These are phyloP conservation scores for Lactarius deliciosus DNA, from an alignment of 768 basidiomycete species.

Conservation along the genomic window DNA sequence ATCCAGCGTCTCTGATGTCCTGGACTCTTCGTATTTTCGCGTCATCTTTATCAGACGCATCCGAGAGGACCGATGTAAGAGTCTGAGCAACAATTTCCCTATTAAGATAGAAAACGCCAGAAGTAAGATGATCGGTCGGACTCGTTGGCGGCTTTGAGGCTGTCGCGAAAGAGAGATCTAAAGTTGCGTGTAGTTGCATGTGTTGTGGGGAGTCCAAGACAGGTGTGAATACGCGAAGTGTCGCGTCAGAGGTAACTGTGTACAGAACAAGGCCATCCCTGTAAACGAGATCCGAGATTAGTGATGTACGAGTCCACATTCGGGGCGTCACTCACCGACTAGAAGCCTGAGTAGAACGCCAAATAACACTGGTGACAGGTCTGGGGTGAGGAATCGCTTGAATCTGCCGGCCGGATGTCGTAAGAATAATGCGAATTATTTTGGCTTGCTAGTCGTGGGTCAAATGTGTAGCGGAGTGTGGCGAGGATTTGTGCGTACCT, in stretches of 20 bases:
- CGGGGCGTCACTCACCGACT: slow-evolving; percentile 52
- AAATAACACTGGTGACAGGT: slow-evolving; percentile 64
- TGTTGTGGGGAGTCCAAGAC: slow-evolving; percentile 83
- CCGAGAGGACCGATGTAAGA: slow-evolving; percentile 44
- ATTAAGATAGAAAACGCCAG: slow-evolving; percentile 70
- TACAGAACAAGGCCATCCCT: slow-evolving; percentile 80
- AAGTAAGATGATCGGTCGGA: slow-evolving; percentile 36
- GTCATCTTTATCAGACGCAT: slow-evolving; percentile 42
- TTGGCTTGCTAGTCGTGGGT: slow-evolving; percentile 50
- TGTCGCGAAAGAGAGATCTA: slow-evolving; percentile 70
- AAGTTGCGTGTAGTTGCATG: slow-evolving; percentile 78
- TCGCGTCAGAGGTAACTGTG: slow-evolving; percentile 80
- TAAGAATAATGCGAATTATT: slow-evolving; percentile 64
- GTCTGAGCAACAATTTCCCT: slow-evolving; percentile 54
- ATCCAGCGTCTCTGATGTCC: slow-evolving; percentile 68
- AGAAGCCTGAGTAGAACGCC: slow-evolving; percentile 69
- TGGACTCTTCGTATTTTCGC: slow-evolving; percentile 48
- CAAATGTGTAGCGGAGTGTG: slow-evolving; percentile 3
- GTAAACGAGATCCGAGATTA: slow-evolving; percentile 18
- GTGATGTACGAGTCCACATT: slow-evolving; percentile 1
- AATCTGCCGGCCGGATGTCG: slow-evolving; percentile 65
- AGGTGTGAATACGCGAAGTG: slow-evolving; percentile 81
- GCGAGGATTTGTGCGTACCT: slow-evolving; percentile 39
- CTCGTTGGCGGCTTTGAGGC: slow-evolving; percentile 40
- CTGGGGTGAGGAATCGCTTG: slow-evolving; percentile 74